Conservation (phyloP, 1,139 yeast genomes). For the Taphrina populina region DNA sequence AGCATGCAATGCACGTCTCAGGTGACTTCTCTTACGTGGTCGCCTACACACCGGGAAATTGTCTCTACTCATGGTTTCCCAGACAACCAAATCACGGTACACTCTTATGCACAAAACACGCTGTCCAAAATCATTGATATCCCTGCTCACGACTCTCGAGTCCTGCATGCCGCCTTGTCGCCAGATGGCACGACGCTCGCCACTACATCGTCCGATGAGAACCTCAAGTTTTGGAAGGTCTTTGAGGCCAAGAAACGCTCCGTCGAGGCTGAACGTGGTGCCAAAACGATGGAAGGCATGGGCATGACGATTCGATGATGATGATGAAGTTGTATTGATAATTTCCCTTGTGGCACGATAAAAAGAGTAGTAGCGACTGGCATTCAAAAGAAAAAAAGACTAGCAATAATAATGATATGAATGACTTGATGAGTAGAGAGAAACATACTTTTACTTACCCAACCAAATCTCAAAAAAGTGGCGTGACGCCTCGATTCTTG, state of each 20-base stretch:
- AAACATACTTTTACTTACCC: too few relatives aligned
- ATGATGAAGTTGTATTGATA: not conserved
- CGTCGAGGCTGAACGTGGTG: constrained; percentile 21
- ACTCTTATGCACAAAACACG: constrained; percentile 62
- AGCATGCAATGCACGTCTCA: constrained; percentile 91
- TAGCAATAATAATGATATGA: too few relatives aligned
- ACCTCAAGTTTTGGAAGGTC: constrained; percentile 89
- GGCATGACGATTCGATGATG: constrained; percentile 37
- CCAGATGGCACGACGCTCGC: constrained; percentile 91
- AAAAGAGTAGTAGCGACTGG: too few relatives aligned
- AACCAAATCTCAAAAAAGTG: too few relatives aligned
- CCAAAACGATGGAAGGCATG: constrained; percentile 17
- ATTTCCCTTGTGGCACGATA: too few relatives aligned
- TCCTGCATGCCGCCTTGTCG: constrained; percentile 76
- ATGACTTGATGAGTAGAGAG: too few relatives aligned
- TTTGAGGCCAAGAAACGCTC: constrained; percentile 55
- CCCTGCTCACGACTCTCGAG: constrained; percentile 85
- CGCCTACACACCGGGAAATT: constrained; percentile 73
- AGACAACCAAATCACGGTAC: constrained; percentile 75
- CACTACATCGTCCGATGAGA: constrained; percentile 95
- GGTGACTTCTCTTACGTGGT: constrained; percentile 91
- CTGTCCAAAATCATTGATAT: constrained; percentile 81
- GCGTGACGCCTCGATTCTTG: too few relatives aligned
- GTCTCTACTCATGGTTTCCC: constrained; percentile 96
- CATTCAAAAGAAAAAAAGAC: too few relatives aligned